Percentiles rank a stretch among this genome's conserved stretches.
Conservation (phyloP, 306 rosid genomes). For the Cicer pinnatifidum region DNA sequence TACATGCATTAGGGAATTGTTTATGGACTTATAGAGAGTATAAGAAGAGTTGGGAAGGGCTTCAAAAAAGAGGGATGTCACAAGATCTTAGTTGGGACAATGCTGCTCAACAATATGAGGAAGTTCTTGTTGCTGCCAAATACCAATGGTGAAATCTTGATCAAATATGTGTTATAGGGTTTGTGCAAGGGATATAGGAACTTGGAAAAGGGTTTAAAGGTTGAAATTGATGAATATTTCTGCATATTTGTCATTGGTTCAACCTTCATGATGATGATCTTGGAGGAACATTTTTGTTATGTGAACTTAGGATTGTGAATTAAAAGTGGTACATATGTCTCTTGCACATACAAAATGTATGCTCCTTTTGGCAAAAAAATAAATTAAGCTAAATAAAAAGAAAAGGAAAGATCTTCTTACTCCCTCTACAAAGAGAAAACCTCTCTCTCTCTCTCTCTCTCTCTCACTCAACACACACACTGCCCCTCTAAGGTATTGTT, state of each 20-base stretch:
- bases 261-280: neutral
- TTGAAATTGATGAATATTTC: too few species aligned
- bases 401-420: neutral
- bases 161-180: neutral
- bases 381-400: neutral
- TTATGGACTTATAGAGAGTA: constrained; percentile 66
- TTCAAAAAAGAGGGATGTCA: constrained; percentile 87
- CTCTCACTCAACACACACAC: too few species aligned
- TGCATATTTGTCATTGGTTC: too few species aligned
- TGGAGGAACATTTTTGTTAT: constrained; percentile 34
- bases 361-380: neutral
- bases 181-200: neutral
- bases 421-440: too few species aligned
- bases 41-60: constrained; percentile 95
- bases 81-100: constrained; percentile 93
- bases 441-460: too few species aligned
- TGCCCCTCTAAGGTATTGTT: neutral
- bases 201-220: too few species aligned
- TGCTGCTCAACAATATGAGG: constrained; percentile 90
- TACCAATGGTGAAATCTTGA: constrained; percentile 61
- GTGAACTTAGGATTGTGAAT: constrained; percentile 24
- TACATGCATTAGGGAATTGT: constrained; percentile 78
- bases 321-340: constrained; percentile 27
- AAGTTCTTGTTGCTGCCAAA: constrained; percentile 89
- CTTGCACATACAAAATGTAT: constrained; percentile 22